Evolutionary conservation across 768 basidiomycete species (phyloP), one percentile per base, ranked within the genome.

Genomic region (Heimioporus sp.): DNA sequence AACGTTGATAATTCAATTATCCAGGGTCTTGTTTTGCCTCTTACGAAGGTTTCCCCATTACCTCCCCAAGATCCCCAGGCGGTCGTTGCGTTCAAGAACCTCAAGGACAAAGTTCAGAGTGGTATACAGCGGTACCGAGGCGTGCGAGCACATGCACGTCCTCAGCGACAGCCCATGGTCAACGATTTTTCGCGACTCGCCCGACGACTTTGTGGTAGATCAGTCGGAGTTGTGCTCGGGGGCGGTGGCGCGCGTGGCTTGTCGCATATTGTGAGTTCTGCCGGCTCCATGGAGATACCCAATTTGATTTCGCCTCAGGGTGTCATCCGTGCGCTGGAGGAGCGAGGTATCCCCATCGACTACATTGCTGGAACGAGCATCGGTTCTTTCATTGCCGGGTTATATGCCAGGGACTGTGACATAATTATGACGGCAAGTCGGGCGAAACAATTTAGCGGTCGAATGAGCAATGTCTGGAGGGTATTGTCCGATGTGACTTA

Each of bases 161-260:
- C 85, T 15, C 86, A 89, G 65, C 80, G 90, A 1, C 81, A 84
- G n/a, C 81, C 88, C 5, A 86, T 93, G 65, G 82, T 81, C 56
- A 93, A 87, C 58, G 97, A 99, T 66, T 98, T 98, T 66, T 86
- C 93, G 10, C 79, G 97, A 19, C 73, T 99, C 36, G 97, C 97
- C 2, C 76, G 97, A 50, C 73, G 94, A 45, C 81, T 98, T 35
- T 97, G 94, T 63, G 97, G 95, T 13, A 90, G 86, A 61, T 92
- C 90, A 9, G 89, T 98, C 52, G 97, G 95, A 1, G 73, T 99
- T 40, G 94, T 98, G 8, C 80, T 99, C 2, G 97, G 97, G 17
- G 97, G 97, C 7, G 97, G 97, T n/a, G 97, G 97, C 16, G 97
- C 95, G 15, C 80, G 97, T 38, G 97, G 87, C n/a, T 75, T 89